Evolutionary conservation across 139 green algal genomes (phyloP).

Genomic region (Micromonas commoda): DNA sequence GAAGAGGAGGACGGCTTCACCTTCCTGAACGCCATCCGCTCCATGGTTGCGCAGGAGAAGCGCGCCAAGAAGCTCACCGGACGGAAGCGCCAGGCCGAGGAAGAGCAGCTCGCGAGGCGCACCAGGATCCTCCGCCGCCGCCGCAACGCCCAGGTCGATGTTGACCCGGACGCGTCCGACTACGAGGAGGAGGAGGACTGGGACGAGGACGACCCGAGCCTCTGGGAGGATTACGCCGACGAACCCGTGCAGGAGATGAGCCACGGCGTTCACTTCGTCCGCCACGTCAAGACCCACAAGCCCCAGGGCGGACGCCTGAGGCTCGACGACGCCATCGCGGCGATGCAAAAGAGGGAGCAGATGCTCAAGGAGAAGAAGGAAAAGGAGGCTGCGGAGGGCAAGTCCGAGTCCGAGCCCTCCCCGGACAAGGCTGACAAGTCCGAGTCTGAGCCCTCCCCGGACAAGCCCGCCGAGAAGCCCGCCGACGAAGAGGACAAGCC

Average conservation of each 20-base stretch:
- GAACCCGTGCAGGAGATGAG: background rate
- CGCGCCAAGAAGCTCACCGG: background rate
- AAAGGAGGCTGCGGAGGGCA: background rate
- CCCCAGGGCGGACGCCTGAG: background rate
- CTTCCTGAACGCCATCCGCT: background rate
- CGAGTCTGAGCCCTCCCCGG: background rate
- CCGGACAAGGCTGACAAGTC: background rate
- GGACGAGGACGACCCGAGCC: background rate
- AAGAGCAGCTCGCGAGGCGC: background rate
- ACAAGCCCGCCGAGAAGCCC: background rate
- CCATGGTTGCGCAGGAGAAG: background rate
- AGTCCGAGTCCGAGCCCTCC: background rate
- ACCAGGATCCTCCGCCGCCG: background rate
- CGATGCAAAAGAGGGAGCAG: background rate
- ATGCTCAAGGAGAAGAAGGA: constrained; percentile 13
- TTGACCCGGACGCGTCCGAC: no score
- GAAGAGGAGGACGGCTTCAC: background rate
- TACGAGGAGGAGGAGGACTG: background rate
- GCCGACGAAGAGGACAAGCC: background rate
- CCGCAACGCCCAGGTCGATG: background rate
- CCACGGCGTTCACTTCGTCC: constrained; percentile 2
- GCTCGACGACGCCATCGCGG: constrained; percentile 14
- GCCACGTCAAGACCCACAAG: background rate
- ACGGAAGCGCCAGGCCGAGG: background rate
- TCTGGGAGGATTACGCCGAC: background rate